Conservation (phyloP, 2,329 filamentous ascomycete species). For the Trichoderma arundinaceum region DNA sequence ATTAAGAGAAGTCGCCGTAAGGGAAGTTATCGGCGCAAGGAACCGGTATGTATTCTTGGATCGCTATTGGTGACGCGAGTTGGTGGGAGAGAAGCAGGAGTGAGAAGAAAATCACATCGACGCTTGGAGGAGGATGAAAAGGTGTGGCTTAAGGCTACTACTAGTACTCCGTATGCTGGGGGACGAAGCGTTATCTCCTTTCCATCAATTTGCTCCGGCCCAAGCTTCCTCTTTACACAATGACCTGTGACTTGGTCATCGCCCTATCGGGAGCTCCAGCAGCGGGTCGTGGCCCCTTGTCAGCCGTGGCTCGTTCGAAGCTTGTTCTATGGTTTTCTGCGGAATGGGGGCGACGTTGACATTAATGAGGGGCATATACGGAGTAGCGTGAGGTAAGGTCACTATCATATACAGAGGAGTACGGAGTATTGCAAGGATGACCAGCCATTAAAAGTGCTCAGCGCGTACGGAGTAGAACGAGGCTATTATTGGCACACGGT, state of each 20-base stretch:
- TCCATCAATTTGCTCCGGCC: conserved; percentile 11
- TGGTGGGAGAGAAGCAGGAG: neutral
- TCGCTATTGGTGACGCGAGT: neutral
- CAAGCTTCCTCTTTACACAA: conserved; percentile 1
- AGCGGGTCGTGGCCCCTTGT: conserved; percentile 32
- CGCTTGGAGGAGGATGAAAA: neutral
- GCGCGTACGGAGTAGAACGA: neutral
- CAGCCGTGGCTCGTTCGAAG: conserved; percentile 25
- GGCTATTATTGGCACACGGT: conserved; percentile 22
- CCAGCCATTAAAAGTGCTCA: neutral
- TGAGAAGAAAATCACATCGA: neutral
- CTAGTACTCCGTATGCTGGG: conserved; percentile 6
- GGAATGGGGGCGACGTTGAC: neutral
- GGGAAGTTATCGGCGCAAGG: neutral
- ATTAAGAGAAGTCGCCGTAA: neutral
- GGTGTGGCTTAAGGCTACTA: conserved; percentile 21
- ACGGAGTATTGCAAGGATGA: neutral
- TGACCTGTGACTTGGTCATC: conserved; percentile 6
- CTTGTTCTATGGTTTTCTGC: conserved; percentile 25
- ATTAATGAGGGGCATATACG: conserved; percentile 14
- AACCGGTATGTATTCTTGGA: neutral
- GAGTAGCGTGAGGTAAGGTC: too few species aligned
- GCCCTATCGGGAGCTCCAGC: conserved; percentile 28
- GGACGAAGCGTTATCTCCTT: conserved; percentile 27
- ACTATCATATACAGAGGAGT: too few species aligned